A percentile compares a stretch with the other conserved stretches of the same genome.
These are phyloP conservation scores for Orbilia blumenaviensis DNA, from an alignment of 2,329 filamentous ascomycete species.

Conservation along the genomic window DNA sequence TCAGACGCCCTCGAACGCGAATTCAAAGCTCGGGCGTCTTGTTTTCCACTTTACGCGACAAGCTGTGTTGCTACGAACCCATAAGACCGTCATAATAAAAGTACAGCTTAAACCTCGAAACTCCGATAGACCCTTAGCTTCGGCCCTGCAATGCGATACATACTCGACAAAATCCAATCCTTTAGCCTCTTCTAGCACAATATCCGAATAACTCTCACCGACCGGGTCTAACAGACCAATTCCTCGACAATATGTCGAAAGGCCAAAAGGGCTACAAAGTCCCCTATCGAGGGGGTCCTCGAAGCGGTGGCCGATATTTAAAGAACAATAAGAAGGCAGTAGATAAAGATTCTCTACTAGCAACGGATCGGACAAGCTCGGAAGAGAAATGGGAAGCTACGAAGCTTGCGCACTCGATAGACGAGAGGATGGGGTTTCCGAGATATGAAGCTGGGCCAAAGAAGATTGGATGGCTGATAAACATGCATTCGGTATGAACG, in stretches of 20 bases:
- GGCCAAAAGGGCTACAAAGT: conserved; percentile 39
- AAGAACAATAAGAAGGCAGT: conserved; percentile 73
- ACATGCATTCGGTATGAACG: conserved; percentile 75
- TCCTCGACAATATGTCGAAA: conserved; percentile 31
- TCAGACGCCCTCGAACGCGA: conserved; percentile 21
- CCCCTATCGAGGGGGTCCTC: conserved; percentile 71
- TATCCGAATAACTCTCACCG: background rate
- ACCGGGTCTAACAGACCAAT: conserved; percentile 49
- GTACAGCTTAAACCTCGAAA: background rate
- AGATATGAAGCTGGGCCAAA: conserved; percentile 89
- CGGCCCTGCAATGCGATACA: conserved; percentile 23
- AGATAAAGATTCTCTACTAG: conserved; percentile 75
- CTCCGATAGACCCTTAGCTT: conserved; percentile 15
- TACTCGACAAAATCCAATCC: background rate
- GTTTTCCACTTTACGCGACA: conserved; percentile 59
- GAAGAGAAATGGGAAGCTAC: conserved; percentile 92
- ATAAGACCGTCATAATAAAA: conserved; percentile 8
- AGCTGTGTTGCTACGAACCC: conserved; percentile 58
- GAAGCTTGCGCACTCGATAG: conserved; percentile 83
- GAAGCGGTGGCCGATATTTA: conserved; percentile 60
- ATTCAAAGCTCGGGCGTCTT: conserved; percentile 8
- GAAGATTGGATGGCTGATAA: conserved; percentile 91
- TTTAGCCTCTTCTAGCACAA: background rate
- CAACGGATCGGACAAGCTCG: conserved; percentile 84
- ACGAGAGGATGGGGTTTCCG: conserved; percentile 92